A percentile compares a stretch with the other conserved stretches of the same genome.
Conservation (phyloP, 1,139 yeast species). For the Yamadazyma epiphylla region DNA sequence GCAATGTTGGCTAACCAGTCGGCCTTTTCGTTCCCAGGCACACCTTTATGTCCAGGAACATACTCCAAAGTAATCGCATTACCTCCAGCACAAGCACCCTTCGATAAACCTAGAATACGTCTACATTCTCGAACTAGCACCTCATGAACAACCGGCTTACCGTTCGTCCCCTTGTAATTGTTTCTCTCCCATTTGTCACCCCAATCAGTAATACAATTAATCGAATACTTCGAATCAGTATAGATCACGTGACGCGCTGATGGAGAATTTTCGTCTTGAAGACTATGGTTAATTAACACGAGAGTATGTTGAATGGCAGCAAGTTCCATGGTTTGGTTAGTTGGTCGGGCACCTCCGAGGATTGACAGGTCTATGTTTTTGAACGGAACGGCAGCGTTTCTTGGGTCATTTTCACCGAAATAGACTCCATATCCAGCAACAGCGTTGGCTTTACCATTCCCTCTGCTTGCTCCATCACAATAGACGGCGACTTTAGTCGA, state of each 20-base stretch:
- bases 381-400: conserved; percentile 46
- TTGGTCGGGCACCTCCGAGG: conserved; percentile 31
- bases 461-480: conserved; percentile 67
- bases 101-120: conserved; percentile 23
- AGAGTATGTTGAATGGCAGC: conserved; percentile 58
- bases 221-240: conserved; percentile 60
- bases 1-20: conserved; percentile 71
- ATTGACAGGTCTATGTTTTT: not conserved
- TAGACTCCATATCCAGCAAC: conserved; percentile 63
- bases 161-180: conserved; percentile 47
- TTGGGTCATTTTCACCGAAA: conserved; percentile 49
- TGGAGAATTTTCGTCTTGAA: conserved; percentile 2
- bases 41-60: conserved; percentile 72
- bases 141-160: conserved; percentile 45
- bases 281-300: conserved; percentile 23
- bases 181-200: conserved; percentile 46
- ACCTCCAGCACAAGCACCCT: conserved; percentile 26
- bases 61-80: conserved; percentile 42
- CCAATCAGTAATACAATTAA: conserved; percentile 51
- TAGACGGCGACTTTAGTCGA: no score
- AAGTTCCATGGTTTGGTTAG: conserved; percentile 83
- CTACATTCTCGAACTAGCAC: conserved; percentile 42
- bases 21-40: conserved; percentile 71
- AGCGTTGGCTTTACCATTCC: conserved; percentile 52
- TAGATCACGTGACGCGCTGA: conserved; percentile 27